Conservation (phyloP, 352 stramenopile species). For the Globisporangium parvum region DNA sequence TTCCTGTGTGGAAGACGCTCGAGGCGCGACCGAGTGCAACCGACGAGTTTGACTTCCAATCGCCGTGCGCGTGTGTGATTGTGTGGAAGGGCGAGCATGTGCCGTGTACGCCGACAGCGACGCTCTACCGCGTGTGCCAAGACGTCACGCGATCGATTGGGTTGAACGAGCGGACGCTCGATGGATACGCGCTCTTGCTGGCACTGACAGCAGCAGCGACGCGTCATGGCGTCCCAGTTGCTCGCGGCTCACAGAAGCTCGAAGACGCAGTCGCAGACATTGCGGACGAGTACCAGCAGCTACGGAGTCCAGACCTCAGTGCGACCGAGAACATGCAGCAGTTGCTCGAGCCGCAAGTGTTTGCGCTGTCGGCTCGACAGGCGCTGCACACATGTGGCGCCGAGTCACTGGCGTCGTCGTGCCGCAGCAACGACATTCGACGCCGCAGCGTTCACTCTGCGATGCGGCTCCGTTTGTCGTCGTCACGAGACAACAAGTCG, state of each 20-base stretch:
- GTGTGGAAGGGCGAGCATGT: slow-evolving; percentile 26
- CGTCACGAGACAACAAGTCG: neutral
- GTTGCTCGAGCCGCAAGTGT: slow-evolving; percentile 35
- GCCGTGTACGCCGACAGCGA: slow-evolving; percentile 24
- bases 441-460: slow-evolving; percentile 58
- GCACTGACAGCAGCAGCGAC: slow-evolving; percentile 26
- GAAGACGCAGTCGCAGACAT: slow-evolving; percentile 13
- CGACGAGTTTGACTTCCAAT: slow-evolving; percentile 11
- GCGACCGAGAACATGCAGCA: slow-evolving; percentile 36
- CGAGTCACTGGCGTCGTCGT: slow-evolving; percentile 16
- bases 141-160: slow-evolving; percentile 26
- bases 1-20: slow-evolving; percentile 63
- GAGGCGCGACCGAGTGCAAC: slow-evolving; percentile 11
- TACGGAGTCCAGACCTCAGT: slow-evolving; percentile 32
- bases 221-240: slow-evolving; percentile 10
- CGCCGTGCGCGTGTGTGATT: slow-evolving; percentile 28
- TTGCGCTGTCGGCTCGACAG: slow-evolving; percentile 27
- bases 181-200: slow-evolving; percentile 29
- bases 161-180: slow-evolving; percentile 43
- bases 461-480: slow-evolving; percentile 32
- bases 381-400: slow-evolving; percentile 33
- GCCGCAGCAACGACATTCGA: slow-evolving; percentile 20
- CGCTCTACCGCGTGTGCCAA: slow-evolving; percentile 28
- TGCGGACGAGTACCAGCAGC: slow-evolving; percentile 27
- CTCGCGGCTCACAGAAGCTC: slow-evolving; percentile 18